Evolutionary conservation across 371 early-diverging fungal genomes (phyloP), one percentile per base, ranked within the genome.

Genomic region (Smittium culicis): DNA sequence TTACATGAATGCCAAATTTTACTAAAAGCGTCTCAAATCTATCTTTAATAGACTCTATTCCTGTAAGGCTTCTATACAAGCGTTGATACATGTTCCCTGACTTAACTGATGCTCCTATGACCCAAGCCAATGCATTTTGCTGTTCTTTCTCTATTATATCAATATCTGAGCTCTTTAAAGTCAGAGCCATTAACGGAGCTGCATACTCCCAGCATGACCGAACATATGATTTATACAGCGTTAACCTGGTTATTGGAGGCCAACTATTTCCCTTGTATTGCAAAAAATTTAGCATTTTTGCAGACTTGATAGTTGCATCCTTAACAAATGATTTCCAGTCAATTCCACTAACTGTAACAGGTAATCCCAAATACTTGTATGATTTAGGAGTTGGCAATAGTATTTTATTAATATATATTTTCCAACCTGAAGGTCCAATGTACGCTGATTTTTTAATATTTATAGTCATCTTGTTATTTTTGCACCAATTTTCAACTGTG

Each of bases 201-300:
- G 64, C 64, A 64, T 64, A 64, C 30, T 64, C 64, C 64, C 64
- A 64, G 2, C 16, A 25, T 32, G 34, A 64, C 32, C 64, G 16
- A 5, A 64, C 32, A 64, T 27, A 31, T 27, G 64, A 28, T 54
- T 30, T 64, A 54, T 27, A 64, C 32, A 64, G 32, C 2, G 32
- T 30, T 30, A 64, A 30, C 64, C 32, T 64, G 20, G 30, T 30
- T 14, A 32, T n/a, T n/a, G 64, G 34, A 3, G 64, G 34, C 64
- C 64, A 64, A 34, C 14, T 27, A 11, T 31, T 34, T 5, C 64
- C 64, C 32, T 32, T 64, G 14, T 11, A 16, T 30, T 64, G 28
- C 14, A 64, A 54, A 30, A 32, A 64, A 5, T 64, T 64, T 27
- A 64, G 32, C 2, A 34, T 32, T 5, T 20, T 20, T 5, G 2